Percentiles rank a stretch among this genome's conserved stretches.
phyloP scores from a whole-genome alignment of 495 filamentous ascomycete genomes.

The Terfezia claveryi region DNA sequence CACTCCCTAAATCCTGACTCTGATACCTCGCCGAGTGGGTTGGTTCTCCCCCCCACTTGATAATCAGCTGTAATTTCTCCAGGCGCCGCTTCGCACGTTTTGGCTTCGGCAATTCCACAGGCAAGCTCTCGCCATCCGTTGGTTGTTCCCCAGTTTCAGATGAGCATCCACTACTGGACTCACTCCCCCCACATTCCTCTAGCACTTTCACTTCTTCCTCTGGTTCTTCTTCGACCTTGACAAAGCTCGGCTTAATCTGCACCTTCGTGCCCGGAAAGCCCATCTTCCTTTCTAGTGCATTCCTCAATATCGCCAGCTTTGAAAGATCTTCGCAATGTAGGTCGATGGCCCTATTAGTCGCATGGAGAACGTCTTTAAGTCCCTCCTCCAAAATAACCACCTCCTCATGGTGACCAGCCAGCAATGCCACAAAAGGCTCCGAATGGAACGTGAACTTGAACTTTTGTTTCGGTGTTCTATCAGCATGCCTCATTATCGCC shows the following conservation, averaged over 20 bases:
- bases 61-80: slow-evolving; percentile 90
- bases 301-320: slow-evolving; percentile 64
- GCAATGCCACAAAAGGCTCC: slow-evolving; percentile 78
- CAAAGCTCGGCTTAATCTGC: slow-evolving; percentile 64
- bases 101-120: neutral
- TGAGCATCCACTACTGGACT: neutral
- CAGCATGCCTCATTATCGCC: slow-evolving; percentile 82
- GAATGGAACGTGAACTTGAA: slow-evolving; percentile 98
- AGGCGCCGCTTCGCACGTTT: slow-evolving; percentile 70
- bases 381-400: slow-evolving; percentile 84
- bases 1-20: slow-evolving; percentile 76
- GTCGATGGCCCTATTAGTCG: slow-evolving; percentile 55
- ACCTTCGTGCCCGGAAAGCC: slow-evolving; percentile 91
- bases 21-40: slow-evolving; percentile 95
- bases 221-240: neutral
- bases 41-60: slow-evolving; percentile 97
- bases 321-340: slow-evolving; percentile 61
- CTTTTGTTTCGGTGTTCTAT: slow-evolving; percentile 95
- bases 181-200: neutral
- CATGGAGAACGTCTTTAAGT: slow-evolving; percentile 66
- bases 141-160: neutral
- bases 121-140: neutral
- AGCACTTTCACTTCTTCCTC: neutral
- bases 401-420: slow-evolving; percentile 89
- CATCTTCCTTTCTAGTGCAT: slow-evolving; percentile 75